Conservation (phyloP, 192 early-diverging fungal genomes). For the Gamsiella multidivaricata region DNA sequence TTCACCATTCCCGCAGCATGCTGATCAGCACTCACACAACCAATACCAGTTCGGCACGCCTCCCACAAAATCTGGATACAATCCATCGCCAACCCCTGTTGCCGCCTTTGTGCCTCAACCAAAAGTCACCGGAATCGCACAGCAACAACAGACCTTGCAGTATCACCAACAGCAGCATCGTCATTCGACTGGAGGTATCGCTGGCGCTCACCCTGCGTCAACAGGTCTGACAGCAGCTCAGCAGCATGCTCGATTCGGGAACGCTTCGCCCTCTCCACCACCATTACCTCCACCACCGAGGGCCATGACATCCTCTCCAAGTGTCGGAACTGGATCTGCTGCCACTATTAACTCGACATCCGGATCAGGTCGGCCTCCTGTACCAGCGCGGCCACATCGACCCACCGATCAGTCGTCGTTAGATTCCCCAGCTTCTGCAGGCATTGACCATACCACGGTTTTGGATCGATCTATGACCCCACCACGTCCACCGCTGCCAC, state of each 20-base stretch:
- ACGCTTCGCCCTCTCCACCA: slow-evolving; percentile 44
- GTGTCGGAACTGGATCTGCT: background rate
- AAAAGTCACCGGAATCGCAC: slow-evolving; percentile 20
- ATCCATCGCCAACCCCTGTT: slow-evolving; percentile 35
- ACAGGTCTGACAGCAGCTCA: slow-evolving; percentile 31
- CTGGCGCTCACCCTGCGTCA: background rate
- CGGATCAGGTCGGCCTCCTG: slow-evolving; percentile 16
- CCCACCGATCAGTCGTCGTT: background rate
- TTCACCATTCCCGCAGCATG: slow-evolving; percentile 1
- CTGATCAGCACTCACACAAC: background rate
- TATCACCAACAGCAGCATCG: slow-evolving; percentile 36
- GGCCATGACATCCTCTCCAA: slow-evolving; percentile 28
- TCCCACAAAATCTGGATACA: slow-evolving; percentile 14
- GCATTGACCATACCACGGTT: slow-evolving; percentile 12
- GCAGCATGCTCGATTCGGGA: slow-evolving; percentile 42
- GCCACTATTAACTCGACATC: background rate
- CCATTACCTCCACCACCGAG: slow-evolving; percentile 49
- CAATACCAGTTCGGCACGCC: slow-evolving; percentile 7
- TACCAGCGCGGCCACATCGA: slow-evolving; percentile 35
- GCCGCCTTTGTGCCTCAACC: slow-evolving; percentile 27
- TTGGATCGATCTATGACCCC: slow-evolving; percentile 48
- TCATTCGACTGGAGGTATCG: slow-evolving; percentile 27
- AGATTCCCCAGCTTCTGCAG: slow-evolving; percentile 3
- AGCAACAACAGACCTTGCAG: slow-evolving; percentile 23
- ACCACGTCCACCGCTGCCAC: slow-evolving; percentile 40